These are phyloP conservation scores for Zygosaccharomyces sapae DNA, from an alignment of 1,139 yeast genomes.

Conservation along the genomic window DNA sequence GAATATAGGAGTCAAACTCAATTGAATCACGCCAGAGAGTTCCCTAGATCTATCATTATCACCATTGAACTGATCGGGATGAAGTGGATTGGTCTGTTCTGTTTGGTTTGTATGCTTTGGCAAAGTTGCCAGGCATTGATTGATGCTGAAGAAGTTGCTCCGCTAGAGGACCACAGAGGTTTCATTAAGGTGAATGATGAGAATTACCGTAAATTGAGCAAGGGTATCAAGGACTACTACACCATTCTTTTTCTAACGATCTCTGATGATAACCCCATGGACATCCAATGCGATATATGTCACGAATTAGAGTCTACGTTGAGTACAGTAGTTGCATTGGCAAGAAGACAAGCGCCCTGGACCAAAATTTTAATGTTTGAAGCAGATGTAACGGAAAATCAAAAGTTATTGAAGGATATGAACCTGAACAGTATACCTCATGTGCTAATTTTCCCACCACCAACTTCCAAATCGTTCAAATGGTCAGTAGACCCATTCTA, in stretches of 20 bases:
- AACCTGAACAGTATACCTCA: slow-evolving; percentile 54
- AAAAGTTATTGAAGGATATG: slow-evolving; percentile 42
- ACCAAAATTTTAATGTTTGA: slow-evolving; percentile 45
- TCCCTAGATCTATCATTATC: not conserved
- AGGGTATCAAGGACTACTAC: slow-evolving; percentile 42
- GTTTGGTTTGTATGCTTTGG: not conserved
- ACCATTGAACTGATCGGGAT: not conserved
- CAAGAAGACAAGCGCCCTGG: slow-evolving; percentile 43
- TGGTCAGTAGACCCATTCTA: slow-evolving; percentile 35
- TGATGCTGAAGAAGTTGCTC: slow-evolving; percentile 7
- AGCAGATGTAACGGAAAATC: slow-evolving; percentile 48
- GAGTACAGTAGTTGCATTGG: slow-evolving; percentile 43
- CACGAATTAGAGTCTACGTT: slow-evolving; percentile 40
- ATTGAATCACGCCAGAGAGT: not conserved
- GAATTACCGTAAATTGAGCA: slow-evolving; percentile 31
- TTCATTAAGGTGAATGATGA: slow-evolving; percentile 33
- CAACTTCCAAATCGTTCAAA: slow-evolving; percentile 23
- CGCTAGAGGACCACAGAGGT: slow-evolving; percentile 22
- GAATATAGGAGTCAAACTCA: not conserved
- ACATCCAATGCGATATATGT: slow-evolving; percentile 44
- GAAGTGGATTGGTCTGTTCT: not conserved
- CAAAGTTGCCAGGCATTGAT: slow-evolving; percentile 6
- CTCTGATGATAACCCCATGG: slow-evolving; percentile 28
- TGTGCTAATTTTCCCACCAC: slow-evolving; percentile 61
- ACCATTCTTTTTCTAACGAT: slow-evolving; percentile 47